Conservation (phyloP, 257 asterid genomes). For the Solanum chilense region DNA sequence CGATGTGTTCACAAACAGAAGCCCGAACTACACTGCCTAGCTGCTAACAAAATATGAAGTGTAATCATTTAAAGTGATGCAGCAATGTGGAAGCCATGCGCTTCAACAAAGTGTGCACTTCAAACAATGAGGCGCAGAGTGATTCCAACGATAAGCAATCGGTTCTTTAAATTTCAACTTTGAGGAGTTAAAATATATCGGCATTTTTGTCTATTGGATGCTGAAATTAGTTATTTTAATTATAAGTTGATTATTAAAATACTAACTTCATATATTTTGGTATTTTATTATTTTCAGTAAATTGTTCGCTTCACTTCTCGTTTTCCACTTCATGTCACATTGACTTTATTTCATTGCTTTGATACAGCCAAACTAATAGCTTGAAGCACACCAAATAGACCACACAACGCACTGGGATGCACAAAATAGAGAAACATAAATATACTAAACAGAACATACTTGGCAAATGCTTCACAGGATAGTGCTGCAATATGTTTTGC, state of each 20-base stretch:
- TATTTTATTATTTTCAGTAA: background rate
- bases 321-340: background rate
- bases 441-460: constrained; percentile 19
- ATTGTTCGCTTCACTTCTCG: background rate
- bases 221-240: background rate
- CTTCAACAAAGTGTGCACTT: background rate
- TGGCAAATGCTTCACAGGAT: constrained; percentile 40
- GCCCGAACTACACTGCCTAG: background rate
- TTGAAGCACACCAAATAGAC: background rate
- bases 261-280: background rate
- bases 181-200: background rate
- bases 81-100: background rate
- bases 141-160: background rate
- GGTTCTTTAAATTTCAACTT: background rate
- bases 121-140: background rate
- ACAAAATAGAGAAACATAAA: background rate
- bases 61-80: background rate
- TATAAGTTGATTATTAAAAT: background rate
- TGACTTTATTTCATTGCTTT: background rate
- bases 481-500: constrained; percentile 40
- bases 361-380: background rate
- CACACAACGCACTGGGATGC: background rate
- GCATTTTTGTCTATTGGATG: background rate
- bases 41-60: background rate
- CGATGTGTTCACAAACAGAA: background rate